Conservation (phyloP, 305 asterid species). For the Fraxinus floribunda region DNA sequence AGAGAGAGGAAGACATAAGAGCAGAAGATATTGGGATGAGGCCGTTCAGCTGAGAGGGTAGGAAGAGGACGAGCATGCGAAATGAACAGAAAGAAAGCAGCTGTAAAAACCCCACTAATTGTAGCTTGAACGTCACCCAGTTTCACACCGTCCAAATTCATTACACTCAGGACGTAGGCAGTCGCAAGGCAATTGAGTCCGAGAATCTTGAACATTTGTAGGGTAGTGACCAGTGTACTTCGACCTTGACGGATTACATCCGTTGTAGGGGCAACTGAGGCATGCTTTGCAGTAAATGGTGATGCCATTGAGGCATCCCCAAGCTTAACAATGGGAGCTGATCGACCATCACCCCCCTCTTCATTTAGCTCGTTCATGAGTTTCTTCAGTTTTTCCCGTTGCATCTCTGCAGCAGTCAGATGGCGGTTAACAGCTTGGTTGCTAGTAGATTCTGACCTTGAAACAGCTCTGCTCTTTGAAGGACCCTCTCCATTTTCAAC, state of each 20-base stretch:
- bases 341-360: conserved; percentile 69
- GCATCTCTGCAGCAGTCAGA: conserved; percentile 79
- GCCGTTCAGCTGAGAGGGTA: conserved; percentile 82
- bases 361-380: conserved; percentile 90
- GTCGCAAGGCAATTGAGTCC: conserved; percentile 98
- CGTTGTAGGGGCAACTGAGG: conserved; percentile 88
- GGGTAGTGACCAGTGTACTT: conserved; percentile 95
- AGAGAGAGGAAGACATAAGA: conserved; percentile 85
- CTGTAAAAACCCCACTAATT: conserved; percentile 92
- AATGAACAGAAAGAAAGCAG: conserved; percentile 88
- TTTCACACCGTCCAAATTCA: conserved; percentile 94
- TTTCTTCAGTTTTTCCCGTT: conserved; percentile 80
- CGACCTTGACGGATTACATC: conserved; percentile 97
- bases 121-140: conserved; percentile 95
- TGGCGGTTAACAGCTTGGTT: conserved; percentile 60
- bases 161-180: conserved; percentile 73
- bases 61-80: conserved; percentile 94
- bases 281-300: conserved; percentile 95
- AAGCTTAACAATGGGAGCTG: conserved; percentile 87
- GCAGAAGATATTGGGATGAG: conserved; percentile 93
- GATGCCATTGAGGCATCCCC: conserved; percentile 99
- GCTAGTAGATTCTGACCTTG: conserved; percentile 56
- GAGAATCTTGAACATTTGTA: conserved; percentile 96
- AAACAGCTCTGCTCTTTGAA: conserved; percentile 40
- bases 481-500: conserved; percentile 44